Conservation (phyloP, 2,329 filamentous ascomycete species). For the Keithomyces neogunnii region DNA sequence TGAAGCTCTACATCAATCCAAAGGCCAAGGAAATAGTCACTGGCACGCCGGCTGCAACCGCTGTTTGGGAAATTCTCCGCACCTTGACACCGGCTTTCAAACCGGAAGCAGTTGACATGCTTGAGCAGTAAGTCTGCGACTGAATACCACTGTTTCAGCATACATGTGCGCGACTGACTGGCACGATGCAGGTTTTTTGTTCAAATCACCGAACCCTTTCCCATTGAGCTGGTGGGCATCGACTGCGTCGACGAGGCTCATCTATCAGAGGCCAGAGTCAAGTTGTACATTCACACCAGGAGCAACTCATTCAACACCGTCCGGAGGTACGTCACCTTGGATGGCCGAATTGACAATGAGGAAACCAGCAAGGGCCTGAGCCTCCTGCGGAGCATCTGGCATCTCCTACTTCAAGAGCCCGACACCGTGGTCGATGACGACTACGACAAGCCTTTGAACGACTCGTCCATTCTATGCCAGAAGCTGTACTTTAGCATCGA, state of each 20-base stretch:
- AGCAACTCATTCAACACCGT: conserved; percentile 11
- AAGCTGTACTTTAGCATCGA: conserved; percentile 11
- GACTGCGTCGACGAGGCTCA: conserved; percentile 8
- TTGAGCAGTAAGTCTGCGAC: conserved; percentile 6
- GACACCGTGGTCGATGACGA: conserved; percentile 6
- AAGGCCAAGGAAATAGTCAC: conserved; percentile 8
- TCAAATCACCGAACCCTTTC: neutral
- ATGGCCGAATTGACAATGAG: conserved; percentile 7
- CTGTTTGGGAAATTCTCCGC: conserved; percentile 4
- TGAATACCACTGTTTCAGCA: neutral
- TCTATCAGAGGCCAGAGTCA: conserved; percentile 7
- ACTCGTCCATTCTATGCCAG: conserved; percentile 3
- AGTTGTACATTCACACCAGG: conserved; percentile 7
- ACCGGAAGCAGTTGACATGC: conserved; percentile 3
- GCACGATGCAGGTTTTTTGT: conserved; percentile 3
- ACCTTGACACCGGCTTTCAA: conserved; percentile 5
- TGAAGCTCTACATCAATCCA: conserved; percentile 9
- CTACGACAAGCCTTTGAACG: conserved; percentile 7
- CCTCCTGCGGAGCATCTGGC: conserved; percentile 7
- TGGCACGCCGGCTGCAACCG: neutral
- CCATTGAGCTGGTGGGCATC: conserved; percentile 7
- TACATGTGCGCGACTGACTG: neutral
- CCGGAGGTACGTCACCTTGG: conserved; percentile 8
- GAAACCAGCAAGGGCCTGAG: conserved; percentile 3
- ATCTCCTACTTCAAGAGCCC: conserved; percentile 10